A percentile compares a stretch with the other conserved stretches of the same genome.
Conservation (phyloP, 1,284 basidiomycete genomes). For the Kalmanozyma brasiliensis region DNA sequence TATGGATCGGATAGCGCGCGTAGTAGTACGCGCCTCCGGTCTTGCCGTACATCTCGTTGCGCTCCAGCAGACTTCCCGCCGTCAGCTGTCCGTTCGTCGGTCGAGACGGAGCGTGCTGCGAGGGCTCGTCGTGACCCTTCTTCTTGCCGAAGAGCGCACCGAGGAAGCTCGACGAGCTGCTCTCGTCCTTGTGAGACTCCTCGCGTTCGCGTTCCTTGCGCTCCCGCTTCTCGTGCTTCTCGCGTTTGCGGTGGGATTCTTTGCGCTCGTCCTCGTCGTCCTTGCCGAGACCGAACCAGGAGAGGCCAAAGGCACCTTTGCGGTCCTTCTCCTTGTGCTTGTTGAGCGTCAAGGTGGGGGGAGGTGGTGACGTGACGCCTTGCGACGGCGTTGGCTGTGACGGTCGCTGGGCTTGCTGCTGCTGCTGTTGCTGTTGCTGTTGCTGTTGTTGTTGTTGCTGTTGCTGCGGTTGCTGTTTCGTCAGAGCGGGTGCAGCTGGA, state of each 20-base stretch:
- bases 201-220: constrained; percentile 52
- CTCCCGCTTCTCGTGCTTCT: constrained; percentile 51
- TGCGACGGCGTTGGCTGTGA: neutral
- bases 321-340: constrained; percentile 60
- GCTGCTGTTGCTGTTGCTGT: constrained; percentile 8
- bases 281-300: constrained; percentile 64
- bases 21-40: constrained; percentile 70
- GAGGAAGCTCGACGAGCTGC: constrained; percentile 59
- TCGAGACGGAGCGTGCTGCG: constrained; percentile 9
- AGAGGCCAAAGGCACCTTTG: constrained; percentile 58
- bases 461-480: constrained; percentile 3
- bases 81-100: constrained; percentile 48
- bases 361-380: constrained; percentile 6
- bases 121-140: constrained; percentile 49
- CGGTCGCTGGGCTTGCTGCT: constrained; percentile 11
- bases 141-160: constrained; percentile 61
- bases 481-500: constrained; percentile 22
- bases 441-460: constrained; percentile 8
- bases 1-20: constrained; percentile 93
- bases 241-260: constrained; percentile 45
- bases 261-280: constrained; percentile 61
- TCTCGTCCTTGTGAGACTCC: constrained; percentile 53
- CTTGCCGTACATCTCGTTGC: constrained; percentile 35
- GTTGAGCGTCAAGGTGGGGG: constrained; percentile 11
- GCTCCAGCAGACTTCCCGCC: constrained; percentile 55